Percentiles rank a stretch among this genome's conserved stretches.
These are phyloP conservation scores for Fusarium robinianum DNA, from an alignment of 2,329 filamentous ascomycete species.

Conservation along the genomic window DNA sequence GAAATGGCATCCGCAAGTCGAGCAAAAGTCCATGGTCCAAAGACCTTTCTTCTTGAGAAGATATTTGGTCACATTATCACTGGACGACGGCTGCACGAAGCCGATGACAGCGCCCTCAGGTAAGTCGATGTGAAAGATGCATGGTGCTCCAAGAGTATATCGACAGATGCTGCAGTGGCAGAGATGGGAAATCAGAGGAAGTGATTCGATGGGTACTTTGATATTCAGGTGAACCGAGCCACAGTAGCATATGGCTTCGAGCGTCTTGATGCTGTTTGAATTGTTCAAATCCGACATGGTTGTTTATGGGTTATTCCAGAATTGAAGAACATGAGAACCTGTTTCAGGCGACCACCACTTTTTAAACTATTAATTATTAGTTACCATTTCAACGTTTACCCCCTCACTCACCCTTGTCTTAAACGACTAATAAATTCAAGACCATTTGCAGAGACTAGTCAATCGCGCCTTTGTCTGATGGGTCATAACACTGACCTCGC, in stretches of 20 bases:
- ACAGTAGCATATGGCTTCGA: slow-evolving; percentile 53
- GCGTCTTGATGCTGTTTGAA: slow-evolving; percentile 36
- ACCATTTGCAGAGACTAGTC: too few relatives aligned
- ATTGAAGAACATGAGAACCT: too few relatives aligned
- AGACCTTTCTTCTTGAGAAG: slow-evolving; percentile 34
- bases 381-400: too few relatives aligned
- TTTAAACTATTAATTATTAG: too few relatives aligned
- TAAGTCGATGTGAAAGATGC: slow-evolving; percentile 48
- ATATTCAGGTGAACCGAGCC: slow-evolving; percentile 49
- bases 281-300: slow-evolving; percentile 26
- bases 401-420: too few relatives aligned
- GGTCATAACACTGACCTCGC: too few relatives aligned
- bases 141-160: slow-evolving; percentile 47
- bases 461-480: slow-evolving; percentile 9
- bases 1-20: slow-evolving; percentile 52
- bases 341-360: too few relatives aligned
- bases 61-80: slow-evolving; percentile 45
- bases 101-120: slow-evolving; percentile 41
- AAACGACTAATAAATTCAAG: too few relatives aligned
- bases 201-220: slow-evolving; percentile 42
- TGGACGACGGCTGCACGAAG: slow-evolving; percentile 48
- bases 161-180: slow-evolving; percentile 54
- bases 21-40: slow-evolving; percentile 50
- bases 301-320: too few relatives aligned
- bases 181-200: slow-evolving; percentile 49